phyloP scores from a whole-genome alignment of 139 green algal genomes.

The Closterium sp. region DNA sequence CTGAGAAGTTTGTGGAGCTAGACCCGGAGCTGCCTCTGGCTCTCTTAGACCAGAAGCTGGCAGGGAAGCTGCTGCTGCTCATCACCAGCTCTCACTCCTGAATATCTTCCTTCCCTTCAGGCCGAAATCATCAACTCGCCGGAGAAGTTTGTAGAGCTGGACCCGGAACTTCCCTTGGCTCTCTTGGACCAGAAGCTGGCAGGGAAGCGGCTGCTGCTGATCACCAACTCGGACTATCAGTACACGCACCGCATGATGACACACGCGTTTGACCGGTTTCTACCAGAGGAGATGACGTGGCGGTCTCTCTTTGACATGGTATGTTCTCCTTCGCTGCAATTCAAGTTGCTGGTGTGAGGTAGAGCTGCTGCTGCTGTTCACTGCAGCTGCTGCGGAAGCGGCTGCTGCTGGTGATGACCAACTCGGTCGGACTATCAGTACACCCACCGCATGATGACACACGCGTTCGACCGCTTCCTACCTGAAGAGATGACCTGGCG shows the following conservation, averaged over 20 bases:
- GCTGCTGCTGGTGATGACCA: too few relatives aligned
- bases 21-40: slow-evolving; percentile 84
- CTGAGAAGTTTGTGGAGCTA: slow-evolving; percentile 74
- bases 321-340: too few relatives aligned
- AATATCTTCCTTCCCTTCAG: slow-evolving; percentile 18
- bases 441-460: too few relatives aligned
- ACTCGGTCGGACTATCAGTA: too few relatives aligned
- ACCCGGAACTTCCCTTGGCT: slow-evolving; percentile 81
- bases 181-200: slow-evolving; percentile 82
- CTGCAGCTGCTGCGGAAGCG: too few relatives aligned
- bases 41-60: slow-evolving; percentile 81
- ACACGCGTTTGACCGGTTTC: slow-evolving; percentile 79
- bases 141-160: slow-evolving; percentile 75
- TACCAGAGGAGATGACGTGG: slow-evolving; percentile 79
- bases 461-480: too few relatives aligned
- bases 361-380: too few relatives aligned
- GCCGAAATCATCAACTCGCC: slow-evolving; percentile 85
- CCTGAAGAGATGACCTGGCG: slow-evolving; percentile 78
- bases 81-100: too few relatives aligned
- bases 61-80: slow-evolving; percentile 73
- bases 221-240: slow-evolving; percentile 80
- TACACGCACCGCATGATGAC: background rate
- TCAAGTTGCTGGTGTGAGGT: too few relatives aligned
- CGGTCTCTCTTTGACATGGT: slow-evolving; percentile 93
- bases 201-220: slow-evolving; percentile 68